A percentile compares a stretch with the other conserved stretches of the same genome.
Conservation (phyloP, 805 yeast genomes). For the Kluyveromyces lactis region DNA sequence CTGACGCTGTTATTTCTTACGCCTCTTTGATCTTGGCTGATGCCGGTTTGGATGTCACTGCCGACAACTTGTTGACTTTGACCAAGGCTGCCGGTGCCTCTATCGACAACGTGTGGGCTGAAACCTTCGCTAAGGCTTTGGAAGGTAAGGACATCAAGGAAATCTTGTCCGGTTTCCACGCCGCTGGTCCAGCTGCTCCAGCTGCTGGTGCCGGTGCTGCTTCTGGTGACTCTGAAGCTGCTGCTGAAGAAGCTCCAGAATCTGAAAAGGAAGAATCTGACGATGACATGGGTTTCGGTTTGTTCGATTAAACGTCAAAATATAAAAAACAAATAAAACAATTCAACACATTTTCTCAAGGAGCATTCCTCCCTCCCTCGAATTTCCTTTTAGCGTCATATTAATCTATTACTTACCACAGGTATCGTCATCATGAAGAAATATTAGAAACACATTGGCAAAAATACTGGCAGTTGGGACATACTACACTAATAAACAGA, state of each 20-base stretch:
- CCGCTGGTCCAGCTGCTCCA: conserved; percentile 37
- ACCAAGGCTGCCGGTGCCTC: conserved; percentile 74
- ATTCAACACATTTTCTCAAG: too few species aligned
- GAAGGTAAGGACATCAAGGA: conserved; percentile 74
- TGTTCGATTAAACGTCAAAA: conserved; percentile 59
- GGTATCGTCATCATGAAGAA: too few species aligned
- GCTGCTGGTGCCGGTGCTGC: conserved; percentile 37
- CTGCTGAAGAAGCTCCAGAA: conserved; percentile 49
- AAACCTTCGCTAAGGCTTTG: conserved; percentile 72
- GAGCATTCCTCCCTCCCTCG: too few species aligned
- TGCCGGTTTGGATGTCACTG: conserved; percentile 88
- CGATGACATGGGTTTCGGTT: conserved; percentile 90
- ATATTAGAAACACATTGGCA: too few species aligned
- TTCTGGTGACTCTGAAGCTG: conserved; percentile 39
- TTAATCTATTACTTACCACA: too few species aligned
- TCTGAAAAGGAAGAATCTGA: conserved; percentile 61
- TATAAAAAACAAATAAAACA: background rate
- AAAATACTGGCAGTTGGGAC: too few species aligned
- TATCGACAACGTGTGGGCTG: conserved; percentile 67
- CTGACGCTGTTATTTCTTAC: conserved; percentile 93
- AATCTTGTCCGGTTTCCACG: conserved; percentile 52
- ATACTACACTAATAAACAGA: too few species aligned
- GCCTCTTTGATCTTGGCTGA: conserved; percentile 99
- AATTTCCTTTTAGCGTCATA: too few species aligned
- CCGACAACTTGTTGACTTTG: conserved; percentile 67